Evolutionary conservation across 495 filamentous ascomycete species (phyloP).

Genomic region (Pseudoneurospora amorphoporcata): DNA sequence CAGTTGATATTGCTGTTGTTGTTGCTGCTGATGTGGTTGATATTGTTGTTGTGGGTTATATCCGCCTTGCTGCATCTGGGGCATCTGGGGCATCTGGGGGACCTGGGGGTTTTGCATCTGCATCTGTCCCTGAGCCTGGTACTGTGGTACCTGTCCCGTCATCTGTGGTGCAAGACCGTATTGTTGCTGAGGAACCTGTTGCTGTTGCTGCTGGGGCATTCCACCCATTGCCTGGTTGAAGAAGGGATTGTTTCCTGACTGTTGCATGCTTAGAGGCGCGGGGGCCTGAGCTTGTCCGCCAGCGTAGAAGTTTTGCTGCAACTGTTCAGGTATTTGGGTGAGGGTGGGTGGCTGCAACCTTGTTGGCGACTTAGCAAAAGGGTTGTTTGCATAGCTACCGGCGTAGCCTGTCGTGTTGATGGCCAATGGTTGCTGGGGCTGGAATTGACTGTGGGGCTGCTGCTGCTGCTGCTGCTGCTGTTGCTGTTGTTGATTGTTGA

Average conservation of each 20-base stretch:
- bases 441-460: conserved; percentile 1
- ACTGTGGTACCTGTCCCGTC: conserved; percentile 12
- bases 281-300: not conserved
- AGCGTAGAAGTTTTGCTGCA: conserved; percentile 39
- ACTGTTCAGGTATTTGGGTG: conserved; percentile 40
- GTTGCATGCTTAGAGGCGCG: conserved; percentile 22
- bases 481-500: conserved; percentile 31
- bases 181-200: conserved; percentile 25
- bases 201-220: conserved; percentile 22
- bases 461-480: conserved; percentile 19
- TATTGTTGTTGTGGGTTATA: not conserved
- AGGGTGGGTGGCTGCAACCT: conserved; percentile 34
- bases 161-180: conserved; percentile 9
- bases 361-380: conserved; percentile 37
- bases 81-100: not conserved
- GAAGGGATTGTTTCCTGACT: conserved; percentile 43
- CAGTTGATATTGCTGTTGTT: conserved; percentile 24
- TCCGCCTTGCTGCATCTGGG: not conserved
- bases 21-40: conserved; percentile 9
- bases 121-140: conserved; percentile 16
- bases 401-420: conserved; percentile 29
- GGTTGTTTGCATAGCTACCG: conserved; percentile 27
- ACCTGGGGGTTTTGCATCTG: conserved; percentile 16
- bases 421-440: conserved; percentile 20
- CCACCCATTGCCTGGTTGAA: conserved; percentile 30